Conservation (phyloP, 208 protist species). For the Phytomonas francai region DNA sequence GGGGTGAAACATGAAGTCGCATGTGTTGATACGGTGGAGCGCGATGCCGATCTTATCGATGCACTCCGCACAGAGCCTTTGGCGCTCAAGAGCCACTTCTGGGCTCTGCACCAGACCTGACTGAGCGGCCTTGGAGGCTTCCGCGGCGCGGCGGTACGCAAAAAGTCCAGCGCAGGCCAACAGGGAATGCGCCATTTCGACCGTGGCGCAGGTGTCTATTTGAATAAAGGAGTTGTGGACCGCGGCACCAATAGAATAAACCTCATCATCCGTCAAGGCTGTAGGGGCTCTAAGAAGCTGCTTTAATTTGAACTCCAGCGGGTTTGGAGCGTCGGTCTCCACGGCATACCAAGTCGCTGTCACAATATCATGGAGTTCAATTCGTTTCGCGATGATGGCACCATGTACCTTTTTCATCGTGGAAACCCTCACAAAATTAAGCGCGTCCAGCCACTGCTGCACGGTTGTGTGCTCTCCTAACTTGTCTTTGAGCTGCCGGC, state of each 20-base stretch:
- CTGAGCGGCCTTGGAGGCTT: constrained; percentile 11
- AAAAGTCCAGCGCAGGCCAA: constrained; percentile 42
- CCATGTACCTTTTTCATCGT: constrained; percentile 32
- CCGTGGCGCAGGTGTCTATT: constrained; percentile 28
- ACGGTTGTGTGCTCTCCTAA: constrained; percentile 39
- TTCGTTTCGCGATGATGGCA: constrained; percentile 30
- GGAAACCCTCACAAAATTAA: constrained; percentile 40
- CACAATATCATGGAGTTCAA: constrained; percentile 23
- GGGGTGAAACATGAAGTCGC: constrained; percentile 38
- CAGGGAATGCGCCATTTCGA: constrained; percentile 40
- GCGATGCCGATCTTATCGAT: constrained; percentile 35
- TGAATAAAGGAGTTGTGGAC: constrained; percentile 58
- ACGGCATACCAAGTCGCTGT: constrained; percentile 65
- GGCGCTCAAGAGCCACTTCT: neutral
- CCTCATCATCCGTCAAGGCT: constrained; percentile 26
- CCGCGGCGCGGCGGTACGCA: constrained; percentile 35
- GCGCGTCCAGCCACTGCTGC: constrained; percentile 37
- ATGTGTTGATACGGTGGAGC: constrained; percentile 30
- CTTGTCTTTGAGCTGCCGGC: constrained; percentile 22
- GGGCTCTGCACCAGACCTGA: neutral
- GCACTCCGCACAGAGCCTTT: constrained; percentile 15
- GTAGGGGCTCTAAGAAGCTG: constrained; percentile 19
- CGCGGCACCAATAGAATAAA: constrained; percentile 52
- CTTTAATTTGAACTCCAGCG: constrained; percentile 41
- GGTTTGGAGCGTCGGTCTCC: constrained; percentile 34